Evolutionary conservation across 345 rosid species (phyloP).

Genomic region (Ceriops zippeliana): DNA sequence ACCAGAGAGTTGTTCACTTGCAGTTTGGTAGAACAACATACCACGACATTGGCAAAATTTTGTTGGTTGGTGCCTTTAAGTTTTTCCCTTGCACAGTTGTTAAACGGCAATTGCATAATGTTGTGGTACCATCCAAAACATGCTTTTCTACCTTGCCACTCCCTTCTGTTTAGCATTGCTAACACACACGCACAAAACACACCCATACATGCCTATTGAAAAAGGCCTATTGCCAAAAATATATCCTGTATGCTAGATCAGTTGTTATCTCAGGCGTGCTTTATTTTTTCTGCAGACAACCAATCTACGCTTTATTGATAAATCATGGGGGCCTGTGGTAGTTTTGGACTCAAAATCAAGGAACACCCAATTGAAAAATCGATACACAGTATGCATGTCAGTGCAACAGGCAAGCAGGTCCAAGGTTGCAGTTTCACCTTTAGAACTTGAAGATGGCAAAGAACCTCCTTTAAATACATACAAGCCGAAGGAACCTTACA

Average conservation of each 20-base stretch:
- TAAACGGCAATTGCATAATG: no score
- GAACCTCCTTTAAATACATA: slow-evolving; percentile 70
- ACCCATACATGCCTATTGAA: no score
- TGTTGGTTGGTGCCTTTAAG: no score
- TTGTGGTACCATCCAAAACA: no score
- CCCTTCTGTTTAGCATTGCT: no score
- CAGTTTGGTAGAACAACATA: no score
- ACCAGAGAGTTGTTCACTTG: no score
- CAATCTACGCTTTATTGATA: slow-evolving; percentile 49
- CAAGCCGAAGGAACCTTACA: slow-evolving; percentile 91
- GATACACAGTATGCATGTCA: slow-evolving; percentile 64
- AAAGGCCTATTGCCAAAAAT: no score
- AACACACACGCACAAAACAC: no score
- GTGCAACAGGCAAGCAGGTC: slow-evolving; percentile 73
- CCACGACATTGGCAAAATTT: no score
- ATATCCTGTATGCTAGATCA: not conserved
- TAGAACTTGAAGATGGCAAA: slow-evolving; percentile 64
- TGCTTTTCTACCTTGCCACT: no score
- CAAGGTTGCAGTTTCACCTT: slow-evolving; percentile 73
- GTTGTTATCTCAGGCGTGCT: not conserved
- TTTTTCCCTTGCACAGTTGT: no score
- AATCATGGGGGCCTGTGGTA: slow-evolving; percentile 45
- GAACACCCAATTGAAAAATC: slow-evolving; percentile 30
- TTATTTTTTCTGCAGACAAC: slow-evolving; percentile 48
- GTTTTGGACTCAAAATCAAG: slow-evolving; percentile 44